Conservation (phyloP, 805 yeast species). For the Saccharomycopsis synnaedendra region DNA sequence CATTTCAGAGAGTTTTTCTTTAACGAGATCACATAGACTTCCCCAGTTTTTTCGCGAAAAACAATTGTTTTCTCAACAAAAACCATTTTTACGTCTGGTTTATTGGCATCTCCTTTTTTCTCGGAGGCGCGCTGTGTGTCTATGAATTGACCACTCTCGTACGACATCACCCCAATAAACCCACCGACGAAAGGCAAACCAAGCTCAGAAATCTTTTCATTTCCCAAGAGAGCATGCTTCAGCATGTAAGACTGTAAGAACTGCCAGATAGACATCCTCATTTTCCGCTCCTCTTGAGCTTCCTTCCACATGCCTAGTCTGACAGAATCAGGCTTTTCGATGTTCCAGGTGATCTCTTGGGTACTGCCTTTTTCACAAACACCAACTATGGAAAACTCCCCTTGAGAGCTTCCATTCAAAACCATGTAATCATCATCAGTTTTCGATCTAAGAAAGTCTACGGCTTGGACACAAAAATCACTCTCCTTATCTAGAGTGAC, state of each 20-base stretch:
- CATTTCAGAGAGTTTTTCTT: conserved; percentile 27
- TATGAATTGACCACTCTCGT: conserved; percentile 67
- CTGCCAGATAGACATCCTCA: conserved; percentile 36
- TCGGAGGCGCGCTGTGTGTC: not conserved
- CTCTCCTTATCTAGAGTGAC: not conserved
- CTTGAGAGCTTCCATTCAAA: not conserved
- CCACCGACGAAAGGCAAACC: conserved; percentile 86
- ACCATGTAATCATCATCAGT: not conserved
- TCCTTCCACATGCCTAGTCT: not conserved
- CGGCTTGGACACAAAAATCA: not conserved
- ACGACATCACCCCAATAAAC: conserved; percentile 70
- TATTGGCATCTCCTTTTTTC: not conserved
- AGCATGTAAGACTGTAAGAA: conserved; percentile 39
- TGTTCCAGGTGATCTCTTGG: conserved; percentile 10
- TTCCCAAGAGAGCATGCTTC: conserved; percentile 18
- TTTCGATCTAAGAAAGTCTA: not conserved
- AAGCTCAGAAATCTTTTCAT: conserved; percentile 9
- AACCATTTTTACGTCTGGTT: conserved; percentile 67
- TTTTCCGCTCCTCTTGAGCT: not conserved
- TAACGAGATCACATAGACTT: conserved; percentile 43
- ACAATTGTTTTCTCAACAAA: conserved; percentile 56
- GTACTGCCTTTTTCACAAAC: conserved; percentile 37
- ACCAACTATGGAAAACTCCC: conserved; percentile 77
- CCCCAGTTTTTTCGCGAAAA: conserved; percentile 34
- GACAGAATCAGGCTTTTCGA: not conserved